Evolutionary conservation across 495 filamentous ascomycete genomes (phyloP), one percentile per base, ranked within the genome.

Genomic region (Clohesyomyces aquaticus): DNA sequence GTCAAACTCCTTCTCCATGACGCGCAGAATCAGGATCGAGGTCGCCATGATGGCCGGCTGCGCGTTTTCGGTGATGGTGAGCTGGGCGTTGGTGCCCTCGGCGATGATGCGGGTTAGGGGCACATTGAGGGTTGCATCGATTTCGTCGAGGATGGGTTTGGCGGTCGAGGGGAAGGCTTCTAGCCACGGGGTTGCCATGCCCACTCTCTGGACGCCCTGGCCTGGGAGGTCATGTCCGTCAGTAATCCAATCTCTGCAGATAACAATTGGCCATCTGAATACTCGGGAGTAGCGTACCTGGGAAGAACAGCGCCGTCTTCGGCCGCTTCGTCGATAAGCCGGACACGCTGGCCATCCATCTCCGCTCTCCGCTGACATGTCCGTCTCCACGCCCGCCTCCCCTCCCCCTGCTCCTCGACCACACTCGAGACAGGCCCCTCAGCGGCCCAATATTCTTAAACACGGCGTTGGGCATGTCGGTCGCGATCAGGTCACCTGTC

Each of bases 11-110:
- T 84, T 74, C 74, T 98, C 91, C 52, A 98, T 82, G 57, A 98
- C 88, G 49, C 91, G 87, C 32, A 97, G 84, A 65, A 97, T 96
- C 23, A 96, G 79, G 68, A 98, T 83, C 23, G 90, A 95, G 4
- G 91, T 91, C 14, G 93, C 90, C 88, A 98, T 93, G 74, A 98
- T 94, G 49, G 94, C 93, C 0, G 94, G 94, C 75, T 98, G 94
- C 10, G 94, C 88, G 71, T 96, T 91, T 60, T 87, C 85, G 12
- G 94, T 97, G 50, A 83, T 82, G 38, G 90, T 93, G 59, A 98
- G 82, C 19, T 78, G 78, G 21, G 83, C 82, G 65, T 87, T 87
- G 0, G 94, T 89, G 0, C 94, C 93, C 0, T 90, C 77, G 32
- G 84, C 82, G 67, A 98, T 96, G 57, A 93, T 82, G n/a, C 79